Percentiles rank a stretch among this genome's conserved stretches.
Evolutionary conservation across 495 filamentous ascomycete species (phyloP).

Genomic region (Xylaria sp.): DNA sequence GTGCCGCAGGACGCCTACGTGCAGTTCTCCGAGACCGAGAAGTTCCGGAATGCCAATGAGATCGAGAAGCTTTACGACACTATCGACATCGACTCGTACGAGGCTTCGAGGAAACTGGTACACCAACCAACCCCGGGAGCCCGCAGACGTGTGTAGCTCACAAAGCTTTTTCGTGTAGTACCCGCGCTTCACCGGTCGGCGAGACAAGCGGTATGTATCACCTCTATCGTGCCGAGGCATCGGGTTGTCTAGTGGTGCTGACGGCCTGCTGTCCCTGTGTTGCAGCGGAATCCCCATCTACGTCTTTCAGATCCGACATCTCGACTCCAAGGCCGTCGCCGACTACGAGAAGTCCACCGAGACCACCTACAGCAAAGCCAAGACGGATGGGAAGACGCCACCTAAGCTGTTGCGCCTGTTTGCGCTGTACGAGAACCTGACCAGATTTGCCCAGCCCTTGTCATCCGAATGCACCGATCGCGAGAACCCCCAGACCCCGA

Average conservation of each 20-base stretch:
- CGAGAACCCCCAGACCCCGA: slow-evolving; percentile 74
- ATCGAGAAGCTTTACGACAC: slow-evolving; percentile 77
- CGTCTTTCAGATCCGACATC: slow-evolving; percentile 82
- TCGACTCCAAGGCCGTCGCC: slow-evolving; percentile 79
- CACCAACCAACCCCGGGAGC: slow-evolving; percentile 32
- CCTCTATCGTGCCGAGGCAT: background rate
- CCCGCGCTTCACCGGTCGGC: slow-evolving; percentile 89
- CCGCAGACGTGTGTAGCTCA: slow-evolving; percentile 20
- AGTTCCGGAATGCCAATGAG: slow-evolving; percentile 81
- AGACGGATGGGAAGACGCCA: slow-evolving; percentile 66
- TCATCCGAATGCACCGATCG: slow-evolving; percentile 74
- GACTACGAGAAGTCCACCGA: slow-evolving; percentile 71
- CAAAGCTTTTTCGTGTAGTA: slow-evolving; percentile 61
- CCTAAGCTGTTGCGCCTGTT: slow-evolving; percentile 80
- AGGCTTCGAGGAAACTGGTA: slow-evolving; percentile 77
- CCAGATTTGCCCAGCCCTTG: slow-evolving; percentile 84
- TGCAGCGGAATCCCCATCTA: slow-evolving; percentile 84
- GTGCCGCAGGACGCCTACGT: slow-evolving; percentile 73
- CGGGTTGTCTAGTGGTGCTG: background rate
- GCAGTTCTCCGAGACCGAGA: slow-evolving; percentile 89
- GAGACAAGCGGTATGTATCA: slow-evolving; percentile 64
- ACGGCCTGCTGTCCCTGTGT: slow-evolving; percentile 5
- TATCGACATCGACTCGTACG: slow-evolving; percentile 82
- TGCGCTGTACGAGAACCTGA: slow-evolving; percentile 87
- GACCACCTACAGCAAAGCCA: slow-evolving; percentile 59